Evolutionary conservation across 1,284 basidiomycete species (phyloP).

Genomic region (Fomitopsis pinicola): DNA sequence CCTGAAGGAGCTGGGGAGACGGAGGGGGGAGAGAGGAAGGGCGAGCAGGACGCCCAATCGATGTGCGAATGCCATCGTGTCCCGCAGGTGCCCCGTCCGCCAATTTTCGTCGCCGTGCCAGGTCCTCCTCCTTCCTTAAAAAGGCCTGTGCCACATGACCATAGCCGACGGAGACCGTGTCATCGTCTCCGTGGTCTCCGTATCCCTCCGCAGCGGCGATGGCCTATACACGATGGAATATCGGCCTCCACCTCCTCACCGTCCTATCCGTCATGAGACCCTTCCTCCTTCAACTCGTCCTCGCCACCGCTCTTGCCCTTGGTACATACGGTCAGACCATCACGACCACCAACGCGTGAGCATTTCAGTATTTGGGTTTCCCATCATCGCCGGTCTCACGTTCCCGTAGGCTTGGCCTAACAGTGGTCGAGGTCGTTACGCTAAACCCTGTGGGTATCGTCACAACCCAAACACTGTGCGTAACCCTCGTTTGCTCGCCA

Average conservation of each 20-base stretch:
- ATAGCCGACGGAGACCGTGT: neutral
- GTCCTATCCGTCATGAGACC: conserved; percentile 9
- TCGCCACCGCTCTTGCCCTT: conserved; percentile 27
- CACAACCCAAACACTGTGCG: conserved; percentile 40
- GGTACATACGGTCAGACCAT: conserved; percentile 40
- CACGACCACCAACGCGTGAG: conserved; percentile 43
- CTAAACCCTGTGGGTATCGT: conserved; percentile 37
- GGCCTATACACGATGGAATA: too few species aligned
- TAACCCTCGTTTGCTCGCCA: conserved; percentile 17
- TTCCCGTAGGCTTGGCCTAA: conserved; percentile 41
- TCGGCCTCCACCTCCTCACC: neutral
- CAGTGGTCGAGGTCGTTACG: conserved; percentile 51
- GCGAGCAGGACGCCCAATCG: conserved; percentile 22
- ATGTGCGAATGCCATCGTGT: conserved; percentile 26
- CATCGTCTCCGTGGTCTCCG: neutral
- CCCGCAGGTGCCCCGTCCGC: neutral
- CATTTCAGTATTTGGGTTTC: conserved; percentile 1
- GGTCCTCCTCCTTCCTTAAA: neutral
- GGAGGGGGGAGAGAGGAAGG: conserved; percentile 17
- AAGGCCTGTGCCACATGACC: neutral
- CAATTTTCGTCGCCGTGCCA: conserved; percentile 3
- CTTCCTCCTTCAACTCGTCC: conserved; percentile 4
- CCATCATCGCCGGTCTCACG: neutral
- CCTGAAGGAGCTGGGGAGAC: conserved; percentile 15
- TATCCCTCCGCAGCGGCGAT: neutral